Evolutionary conservation across 805 yeast species (phyloP).

Genomic region (Wilhelminamyces savonicus): DNA sequence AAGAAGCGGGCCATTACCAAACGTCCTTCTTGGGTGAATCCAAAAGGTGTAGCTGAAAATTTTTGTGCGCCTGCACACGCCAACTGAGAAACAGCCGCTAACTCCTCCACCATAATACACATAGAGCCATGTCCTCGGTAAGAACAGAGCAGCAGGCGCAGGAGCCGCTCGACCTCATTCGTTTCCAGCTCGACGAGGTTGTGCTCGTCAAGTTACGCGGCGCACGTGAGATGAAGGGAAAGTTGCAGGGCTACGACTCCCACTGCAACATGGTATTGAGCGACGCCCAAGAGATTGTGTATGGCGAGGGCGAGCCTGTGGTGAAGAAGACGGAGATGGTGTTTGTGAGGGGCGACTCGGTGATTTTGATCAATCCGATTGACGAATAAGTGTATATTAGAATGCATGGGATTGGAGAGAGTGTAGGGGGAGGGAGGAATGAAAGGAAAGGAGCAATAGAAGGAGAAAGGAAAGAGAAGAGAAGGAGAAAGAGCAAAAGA

Average conservation of each 20-base stretch:
- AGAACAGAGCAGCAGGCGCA: conserved; percentile 28
- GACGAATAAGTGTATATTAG: conserved; percentile 6
- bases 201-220: conserved; percentile 90
- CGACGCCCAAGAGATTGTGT: conserved; percentile 83
- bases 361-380: conserved; percentile 64
- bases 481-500: too few relatives aligned
- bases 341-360: conserved; percentile 97
- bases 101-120: too few relatives aligned
- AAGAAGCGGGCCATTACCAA: too few relatives aligned
- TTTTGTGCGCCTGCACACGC: too few relatives aligned
- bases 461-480: too few relatives aligned
- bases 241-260: conserved; percentile 88
- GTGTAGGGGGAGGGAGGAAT: too few relatives aligned
- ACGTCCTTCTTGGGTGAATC: too few relatives aligned
- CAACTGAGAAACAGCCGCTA: too few relatives aligned
- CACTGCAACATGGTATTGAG: conserved; percentile 95
- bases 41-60: too few relatives aligned
- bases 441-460: too few relatives aligned
- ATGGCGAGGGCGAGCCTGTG: conserved; percentile 38
- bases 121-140: conserved; percentile 25
- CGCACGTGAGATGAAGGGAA: conserved; percentile 86
- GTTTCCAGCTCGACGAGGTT: conserved; percentile 78
- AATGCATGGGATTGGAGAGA: too few relatives aligned
- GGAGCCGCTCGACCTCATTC: conserved; percentile 89
- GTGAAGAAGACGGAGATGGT: conserved; percentile 75